Conservation (phyloP, 2,329 filamentous ascomycete species). For the Venturiaceae sp. region DNA sequence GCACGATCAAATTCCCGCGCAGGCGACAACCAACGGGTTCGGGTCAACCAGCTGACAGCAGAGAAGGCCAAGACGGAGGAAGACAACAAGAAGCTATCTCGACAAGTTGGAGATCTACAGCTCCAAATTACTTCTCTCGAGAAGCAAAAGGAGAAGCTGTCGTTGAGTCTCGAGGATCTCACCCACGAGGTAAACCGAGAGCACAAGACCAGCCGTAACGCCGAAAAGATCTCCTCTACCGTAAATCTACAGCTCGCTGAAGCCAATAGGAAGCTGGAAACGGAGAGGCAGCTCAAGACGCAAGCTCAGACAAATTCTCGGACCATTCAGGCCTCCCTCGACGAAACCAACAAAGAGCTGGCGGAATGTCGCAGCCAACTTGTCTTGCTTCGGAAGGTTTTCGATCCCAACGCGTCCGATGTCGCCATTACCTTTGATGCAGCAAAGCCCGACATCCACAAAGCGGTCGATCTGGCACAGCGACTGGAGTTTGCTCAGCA, state of each 20-base stretch:
- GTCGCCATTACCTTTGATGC: constrained; percentile 59
- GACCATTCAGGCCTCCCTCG: constrained; percentile 68
- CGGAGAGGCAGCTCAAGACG: constrained; percentile 72
- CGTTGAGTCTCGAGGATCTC: constrained; percentile 79
- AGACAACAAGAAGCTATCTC: constrained; percentile 67
- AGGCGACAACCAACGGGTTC: constrained; percentile 70
- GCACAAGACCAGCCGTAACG: constrained; percentile 79
- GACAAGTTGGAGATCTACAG: constrained; percentile 79
- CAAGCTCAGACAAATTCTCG: constrained; percentile 82
- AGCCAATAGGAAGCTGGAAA: constrained; percentile 79
- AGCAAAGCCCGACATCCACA: constrained; percentile 57
- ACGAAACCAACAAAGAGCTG: constrained; percentile 71
- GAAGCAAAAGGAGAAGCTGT: constrained; percentile 89
- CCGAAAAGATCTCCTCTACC: constrained; percentile 77
- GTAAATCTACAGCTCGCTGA: constrained; percentile 78
- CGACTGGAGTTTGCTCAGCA: constrained; percentile 85
- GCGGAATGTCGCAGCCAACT: constrained; percentile 71
- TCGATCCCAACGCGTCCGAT: constrained; percentile 64
- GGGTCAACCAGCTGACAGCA: constrained; percentile 64
- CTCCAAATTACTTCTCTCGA: constrained; percentile 73
- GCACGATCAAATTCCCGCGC: constrained; percentile 80
- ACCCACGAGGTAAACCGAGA: constrained; percentile 87
- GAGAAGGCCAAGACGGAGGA: constrained; percentile 81
- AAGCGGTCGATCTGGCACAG: constrained; percentile 65
- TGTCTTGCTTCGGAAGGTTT: constrained; percentile 72